These are phyloP conservation scores for Saccharomycopsis microspora DNA, from an alignment of 805 yeast genomes.

Conservation along the genomic window DNA sequence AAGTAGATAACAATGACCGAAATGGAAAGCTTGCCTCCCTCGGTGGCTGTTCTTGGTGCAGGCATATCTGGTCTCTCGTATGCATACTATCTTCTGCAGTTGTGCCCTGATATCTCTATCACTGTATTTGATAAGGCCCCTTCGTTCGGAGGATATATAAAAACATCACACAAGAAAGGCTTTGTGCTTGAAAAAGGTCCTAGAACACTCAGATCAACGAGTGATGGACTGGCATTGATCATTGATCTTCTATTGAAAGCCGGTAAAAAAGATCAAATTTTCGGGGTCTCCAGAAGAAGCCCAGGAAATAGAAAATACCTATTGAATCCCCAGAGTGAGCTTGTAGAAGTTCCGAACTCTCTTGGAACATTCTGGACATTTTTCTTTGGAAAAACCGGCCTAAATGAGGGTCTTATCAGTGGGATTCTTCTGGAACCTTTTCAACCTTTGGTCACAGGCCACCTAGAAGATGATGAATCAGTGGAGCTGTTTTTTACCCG, in stretches of 20 bases:
- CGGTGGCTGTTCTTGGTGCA: constrained; percentile 66
- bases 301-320: constrained; percentile 66
- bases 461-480: constrained; percentile 46
- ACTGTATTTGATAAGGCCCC: constrained; percentile 45
- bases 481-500: constrained; percentile 56
- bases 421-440: not conserved
- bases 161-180: constrained; percentile 26
- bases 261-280: constrained; percentile 37
- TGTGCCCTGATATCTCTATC: constrained; percentile 70
- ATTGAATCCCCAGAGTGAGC: constrained; percentile 25
- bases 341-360: constrained; percentile 39
- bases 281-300: constrained; percentile 45
- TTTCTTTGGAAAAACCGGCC: constrained; percentile 33
- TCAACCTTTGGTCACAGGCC: not conserved
- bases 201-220: constrained; percentile 74
- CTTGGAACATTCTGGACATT: constrained; percentile 34
- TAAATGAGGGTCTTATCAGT: constrained; percentile 29
- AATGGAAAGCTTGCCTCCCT: no score
- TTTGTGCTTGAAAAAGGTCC: constrained; percentile 73
- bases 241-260: constrained; percentile 44
- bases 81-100: constrained; percentile 50
- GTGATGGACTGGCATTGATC: constrained; percentile 64
- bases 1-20: no score
- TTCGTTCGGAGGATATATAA: constrained; percentile 74
- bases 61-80: constrained; percentile 82